Conservation (phyloP, 805 yeast genomes). For the Wickerhamiella kurtzmanii region DNA sequence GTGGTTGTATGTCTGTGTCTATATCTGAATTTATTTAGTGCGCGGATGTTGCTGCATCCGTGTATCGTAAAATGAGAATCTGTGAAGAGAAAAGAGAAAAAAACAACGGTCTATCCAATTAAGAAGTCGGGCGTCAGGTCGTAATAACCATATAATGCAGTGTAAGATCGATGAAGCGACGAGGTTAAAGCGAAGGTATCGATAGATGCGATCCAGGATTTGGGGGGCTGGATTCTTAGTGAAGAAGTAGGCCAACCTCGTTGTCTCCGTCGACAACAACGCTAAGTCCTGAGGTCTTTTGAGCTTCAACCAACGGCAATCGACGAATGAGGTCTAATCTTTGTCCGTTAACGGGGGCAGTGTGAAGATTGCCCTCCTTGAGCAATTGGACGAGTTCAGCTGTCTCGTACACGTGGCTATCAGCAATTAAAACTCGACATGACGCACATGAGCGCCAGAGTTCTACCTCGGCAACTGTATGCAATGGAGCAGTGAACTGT, state of each 20-base stretch:
- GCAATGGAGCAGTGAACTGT: constrained; percentile 7
- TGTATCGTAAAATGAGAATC: too few species aligned
- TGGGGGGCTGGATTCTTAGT: too few species aligned
- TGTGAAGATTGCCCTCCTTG: constrained; percentile 28
- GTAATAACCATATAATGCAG: too few species aligned
- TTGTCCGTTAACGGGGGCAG: neutral
- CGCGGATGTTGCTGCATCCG: too few species aligned
- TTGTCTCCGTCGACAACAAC: constrained; percentile 8
- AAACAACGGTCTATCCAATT: too few species aligned
- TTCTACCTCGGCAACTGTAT: constrained; percentile 12
- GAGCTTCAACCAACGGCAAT: constrained; percentile 4
- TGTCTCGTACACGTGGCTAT: constrained; percentile 3
- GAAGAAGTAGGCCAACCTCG: constrained; percentile 1
- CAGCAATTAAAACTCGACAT: constrained; percentile 8
- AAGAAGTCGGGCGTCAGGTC: too few species aligned
- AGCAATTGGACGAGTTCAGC: constrained; percentile 35
- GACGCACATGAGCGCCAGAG: constrained; percentile 17
- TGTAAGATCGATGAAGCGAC: too few species aligned
- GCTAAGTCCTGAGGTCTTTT: constrained; percentile 9
- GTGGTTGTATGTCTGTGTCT: too few species aligned
- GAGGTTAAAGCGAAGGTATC: neutral
- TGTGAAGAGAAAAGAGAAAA: too few species aligned
- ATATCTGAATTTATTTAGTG: too few species aligned
- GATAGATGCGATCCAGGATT: neutral
- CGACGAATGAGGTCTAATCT: neutral